Conservation (phyloP, 495 filamentous ascomycete species). For the Penicillium odoratum region DNA sequence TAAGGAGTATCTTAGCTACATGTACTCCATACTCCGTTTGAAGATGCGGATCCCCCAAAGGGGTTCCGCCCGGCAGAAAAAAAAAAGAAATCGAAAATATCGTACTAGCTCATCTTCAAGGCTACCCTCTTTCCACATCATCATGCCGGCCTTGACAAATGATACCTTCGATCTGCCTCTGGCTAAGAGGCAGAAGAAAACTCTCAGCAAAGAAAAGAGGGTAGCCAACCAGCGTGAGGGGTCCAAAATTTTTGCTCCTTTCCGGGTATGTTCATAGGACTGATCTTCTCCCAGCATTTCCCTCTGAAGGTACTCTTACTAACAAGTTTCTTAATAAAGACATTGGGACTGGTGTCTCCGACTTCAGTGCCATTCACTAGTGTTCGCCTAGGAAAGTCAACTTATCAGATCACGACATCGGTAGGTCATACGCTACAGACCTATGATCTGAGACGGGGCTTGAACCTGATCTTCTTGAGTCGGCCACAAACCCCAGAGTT, state of each 20-base stretch:
- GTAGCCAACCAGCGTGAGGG: conserved; percentile 26
- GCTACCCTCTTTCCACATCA: conserved; percentile 8
- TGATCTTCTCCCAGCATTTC: neutral
- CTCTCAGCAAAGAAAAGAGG: conserved; percentile 26
- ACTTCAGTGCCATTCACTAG: conserved; percentile 85
- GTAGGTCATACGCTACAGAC: conserved; percentile 88
- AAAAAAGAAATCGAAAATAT: neutral
- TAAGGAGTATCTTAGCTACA: too few species aligned
- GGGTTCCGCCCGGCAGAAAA: neutral
- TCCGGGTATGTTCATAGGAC: conserved; percentile 64
- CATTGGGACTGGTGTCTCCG: conserved; percentile 88
- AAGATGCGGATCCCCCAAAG: neutral
- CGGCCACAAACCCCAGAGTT: conserved; percentile 80
- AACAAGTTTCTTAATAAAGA: conserved; percentile 49
- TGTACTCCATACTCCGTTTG: neutral
- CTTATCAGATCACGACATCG: conserved; percentile 95
- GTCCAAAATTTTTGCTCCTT: conserved; percentile 87
- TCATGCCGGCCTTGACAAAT: conserved; percentile 43
- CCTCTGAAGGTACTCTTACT: neutral
- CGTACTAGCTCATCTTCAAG: neutral
- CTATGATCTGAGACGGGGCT: conserved; percentile 83
- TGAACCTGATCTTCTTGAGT: conserved; percentile 90
- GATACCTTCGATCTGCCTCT: conserved; percentile 55
- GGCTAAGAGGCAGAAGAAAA: conserved; percentile 67
- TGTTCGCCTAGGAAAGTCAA: conserved; percentile 85